phyloP scores from a whole-genome alignment of 2,329 filamentous ascomycete genomes.

The Botrytis medusae region DNA sequence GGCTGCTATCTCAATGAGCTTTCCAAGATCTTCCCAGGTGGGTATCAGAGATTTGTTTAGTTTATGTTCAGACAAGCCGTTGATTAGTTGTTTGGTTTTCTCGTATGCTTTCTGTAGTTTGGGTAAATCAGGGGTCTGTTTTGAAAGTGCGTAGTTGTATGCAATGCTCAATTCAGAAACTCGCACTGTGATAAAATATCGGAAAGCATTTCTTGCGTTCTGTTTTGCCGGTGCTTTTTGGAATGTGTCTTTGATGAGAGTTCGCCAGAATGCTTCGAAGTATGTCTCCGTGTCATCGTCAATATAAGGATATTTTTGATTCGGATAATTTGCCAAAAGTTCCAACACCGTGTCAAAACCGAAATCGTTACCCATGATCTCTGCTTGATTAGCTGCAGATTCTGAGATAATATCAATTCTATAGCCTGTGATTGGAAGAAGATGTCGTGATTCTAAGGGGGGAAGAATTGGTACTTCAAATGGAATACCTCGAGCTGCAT shows the following conservation, averaged over 20 bases:
- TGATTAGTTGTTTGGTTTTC: not conserved
- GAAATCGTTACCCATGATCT: conserved; percentile 20
- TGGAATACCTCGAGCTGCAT: conserved; percentile 18
- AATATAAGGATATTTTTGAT: not conserved
- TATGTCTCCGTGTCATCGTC: not conserved
- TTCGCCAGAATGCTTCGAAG: conserved; percentile 26
- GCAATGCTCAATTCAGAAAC: conserved; percentile 11
- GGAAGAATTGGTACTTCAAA: conserved; percentile 15
- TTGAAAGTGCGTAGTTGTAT: not conserved
- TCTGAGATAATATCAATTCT: conserved; percentile 10
- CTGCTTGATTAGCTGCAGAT: not conserved
- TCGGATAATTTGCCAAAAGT: not conserved
- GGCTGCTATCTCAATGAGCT: not conserved
- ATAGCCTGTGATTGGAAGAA: conserved; percentile 13
- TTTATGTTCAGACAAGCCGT: not conserved
- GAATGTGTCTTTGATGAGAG: conserved; percentile 25
- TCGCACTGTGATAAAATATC: conserved; percentile 16
- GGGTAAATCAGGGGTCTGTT: not conserved
- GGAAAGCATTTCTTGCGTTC: conserved; percentile 5
- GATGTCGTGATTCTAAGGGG: not conserved
- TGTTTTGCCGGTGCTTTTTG: conserved; percentile 10
- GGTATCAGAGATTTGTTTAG: conserved; percentile 5
- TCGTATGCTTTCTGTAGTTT: not conserved
- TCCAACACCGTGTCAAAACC: conserved; percentile 6
- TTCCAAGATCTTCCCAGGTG: not conserved